Base-by-base conservation (phyloP, 257 asterid genomes). In the Rubia yunnanensis region DNA sequence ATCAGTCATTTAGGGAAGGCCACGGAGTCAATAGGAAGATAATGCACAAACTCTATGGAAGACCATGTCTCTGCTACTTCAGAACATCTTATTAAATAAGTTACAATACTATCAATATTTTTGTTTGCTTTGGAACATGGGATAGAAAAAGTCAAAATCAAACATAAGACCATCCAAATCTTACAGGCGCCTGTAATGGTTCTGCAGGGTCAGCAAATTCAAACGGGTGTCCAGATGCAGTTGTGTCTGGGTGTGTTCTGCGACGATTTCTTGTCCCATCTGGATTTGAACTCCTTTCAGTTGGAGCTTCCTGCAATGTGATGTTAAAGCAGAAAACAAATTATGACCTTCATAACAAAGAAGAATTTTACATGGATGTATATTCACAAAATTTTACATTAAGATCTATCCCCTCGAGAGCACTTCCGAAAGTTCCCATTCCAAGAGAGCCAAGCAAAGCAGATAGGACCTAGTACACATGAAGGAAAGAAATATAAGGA, bases 161-260 rank as follows among this genome's bases (percentile, higher is more conserved):
- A 23, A 50, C 55, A 44, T 64, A 49, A 32, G 39, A 27, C 28
- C 9, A 22, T 22, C 17, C 20, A 15, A 77, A 73, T 54, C 70
- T 60, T 83, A 92, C 97, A 82, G 82, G 96, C 18, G 88, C 94
- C 73, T 80, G 95, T 76, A 85, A 70, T 77, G 91, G 64, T 69
- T 87, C 96, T 58, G 64, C 67, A 50, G 84, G 83, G 64, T 64
- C 73, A 67, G 77, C 72, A 58, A 71, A 44, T 14, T 70, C 20
- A 55, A 34, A n/a, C 62, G 79, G 63, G 49, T 76, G 84, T 70
- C 72, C 66, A 32, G 83, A 70, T 74, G 78, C 79, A 74, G 81
- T 66, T 75, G 78, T 94, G 53, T 84, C 91, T 34, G 88, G 44
- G 63, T 59, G 88, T 68, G 27, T 68, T 70, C 81, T 64, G 67